Conservation (phyloP, 2,329 filamentous ascomycete species). For the Trichoderma oligosporum region DNA sequence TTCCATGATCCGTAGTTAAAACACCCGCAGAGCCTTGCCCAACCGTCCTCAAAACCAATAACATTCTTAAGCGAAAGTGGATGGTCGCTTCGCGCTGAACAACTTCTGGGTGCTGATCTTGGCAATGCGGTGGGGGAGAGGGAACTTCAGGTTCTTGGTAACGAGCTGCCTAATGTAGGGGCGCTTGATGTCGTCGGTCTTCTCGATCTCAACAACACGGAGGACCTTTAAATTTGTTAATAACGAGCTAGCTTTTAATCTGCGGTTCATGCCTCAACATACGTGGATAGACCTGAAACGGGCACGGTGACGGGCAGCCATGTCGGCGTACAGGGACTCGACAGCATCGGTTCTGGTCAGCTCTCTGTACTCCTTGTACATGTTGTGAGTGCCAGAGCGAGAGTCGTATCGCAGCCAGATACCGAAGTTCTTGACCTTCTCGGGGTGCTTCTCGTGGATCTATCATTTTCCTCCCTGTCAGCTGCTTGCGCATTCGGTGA, state of each 20-base stretch:
- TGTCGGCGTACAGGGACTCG: slow-evolving; percentile 97
- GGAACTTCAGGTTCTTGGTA: slow-evolving; percentile 94
- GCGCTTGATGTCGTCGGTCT: slow-evolving; percentile 90
- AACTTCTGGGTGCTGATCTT: slow-evolving; percentile 83
- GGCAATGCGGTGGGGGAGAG: slow-evolving; percentile 91
- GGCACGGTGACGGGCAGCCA: slow-evolving; percentile 95
- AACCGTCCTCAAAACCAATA: slow-evolving; percentile 48
- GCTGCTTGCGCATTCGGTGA: neutral
- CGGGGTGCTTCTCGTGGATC: slow-evolving; percentile 98
- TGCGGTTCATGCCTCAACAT: slow-evolving; percentile 43
- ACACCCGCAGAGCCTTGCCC: slow-evolving; percentile 57
- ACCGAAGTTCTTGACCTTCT: slow-evolving; percentile 99
- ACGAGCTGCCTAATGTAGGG: slow-evolving; percentile 99
- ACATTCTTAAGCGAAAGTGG: slow-evolving; percentile 90
- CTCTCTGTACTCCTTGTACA: slow-evolving; percentile 99
- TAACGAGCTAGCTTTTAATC: neutral
- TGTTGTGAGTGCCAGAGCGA: slow-evolving; percentile 99
- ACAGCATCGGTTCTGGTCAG: slow-evolving; percentile 94
- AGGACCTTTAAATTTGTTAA: slow-evolving; percentile 64
- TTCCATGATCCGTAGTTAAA: slow-evolving; percentile 59
- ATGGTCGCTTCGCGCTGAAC: slow-evolving; percentile 88
- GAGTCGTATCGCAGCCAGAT: slow-evolving; percentile 99
- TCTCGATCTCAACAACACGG: slow-evolving; percentile 96
- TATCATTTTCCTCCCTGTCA: slow-evolving; percentile 36
- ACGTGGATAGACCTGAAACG: slow-evolving; percentile 99